Evolutionary conservation across 2,329 filamentous ascomycete genomes (phyloP), one percentile per base, ranked within the genome.

Genomic region (Clarireedia paspali): DNA sequence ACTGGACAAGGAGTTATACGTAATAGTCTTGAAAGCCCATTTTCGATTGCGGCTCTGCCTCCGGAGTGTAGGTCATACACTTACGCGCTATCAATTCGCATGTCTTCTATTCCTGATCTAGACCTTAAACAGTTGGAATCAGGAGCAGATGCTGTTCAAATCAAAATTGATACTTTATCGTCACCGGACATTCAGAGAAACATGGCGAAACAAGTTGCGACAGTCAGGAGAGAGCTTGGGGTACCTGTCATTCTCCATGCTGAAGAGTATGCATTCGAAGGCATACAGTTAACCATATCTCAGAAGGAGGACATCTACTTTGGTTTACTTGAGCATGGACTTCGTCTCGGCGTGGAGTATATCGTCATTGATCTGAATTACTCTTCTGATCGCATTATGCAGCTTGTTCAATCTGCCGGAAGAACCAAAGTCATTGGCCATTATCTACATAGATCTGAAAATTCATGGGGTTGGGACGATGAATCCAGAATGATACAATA

Each of bases 321-420:
- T 14, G 75, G 79, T 54, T 70, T 87, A 27, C 73, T 87, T 23
- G 75, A 81, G 42, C 81, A 87, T 59, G 85, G 84, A 5, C 70
- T 88, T 23, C 80, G 84, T 14, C 74, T 88, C 46, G 83, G 80
- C 1, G 82, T 85, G 2, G 84, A 87, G 53, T 88, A 83, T 61
- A 64, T 84, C 51, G 82, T 80, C 36, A 70, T 88, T 5, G 83
- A 88, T 65, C 69, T 89, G 15, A 77, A 80, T 7, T 72, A 78
- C 44, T 73, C 74, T 6, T 73, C 78, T 44, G 68, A 71, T 14
- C 63, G 72, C 9, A 64, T 82, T 5, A 65, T 68, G 7, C 72
- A 74, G 40, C 67, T 82, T 10, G 70, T 81, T 4, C 65, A 67
- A 36, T 68, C 67, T 17, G 78, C 75, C 66, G 79, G 80, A 0